Evolutionary conservation across 345 rosid genomes (phyloP).

Genomic region (Erysimum cheiranthoides): DNA sequence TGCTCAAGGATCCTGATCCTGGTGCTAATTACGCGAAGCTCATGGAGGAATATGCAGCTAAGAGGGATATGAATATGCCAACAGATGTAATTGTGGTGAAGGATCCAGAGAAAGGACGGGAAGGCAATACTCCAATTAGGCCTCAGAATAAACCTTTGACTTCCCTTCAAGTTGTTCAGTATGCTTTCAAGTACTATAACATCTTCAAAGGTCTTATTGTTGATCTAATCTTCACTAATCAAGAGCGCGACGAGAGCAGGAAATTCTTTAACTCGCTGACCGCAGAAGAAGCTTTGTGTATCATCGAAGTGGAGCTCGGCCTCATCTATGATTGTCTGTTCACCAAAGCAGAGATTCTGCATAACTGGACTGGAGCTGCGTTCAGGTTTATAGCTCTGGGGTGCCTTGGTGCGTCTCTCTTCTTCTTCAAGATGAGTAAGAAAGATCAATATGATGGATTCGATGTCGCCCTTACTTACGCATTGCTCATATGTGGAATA

Average conservation of each 20-base stretch:
- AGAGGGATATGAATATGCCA: slow-evolving; percentile 30
- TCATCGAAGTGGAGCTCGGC: slow-evolving; percentile 52
- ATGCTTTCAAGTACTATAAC: slow-evolving; percentile 43
- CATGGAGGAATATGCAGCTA: slow-evolving; percentile 42
- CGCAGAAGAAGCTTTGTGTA: slow-evolving; percentile 40
- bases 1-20: slow-evolving; percentile 37
- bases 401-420: slow-evolving; percentile 49
- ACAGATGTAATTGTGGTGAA: slow-evolving; percentile 29
- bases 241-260: slow-evolving; percentile 29
- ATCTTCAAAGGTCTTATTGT: slow-evolving; percentile 53
- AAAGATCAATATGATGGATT: slow-evolving; percentile 41
- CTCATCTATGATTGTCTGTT: slow-evolving; percentile 55
- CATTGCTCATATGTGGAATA: slow-evolving; percentile 61
- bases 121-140: slow-evolving; percentile 11
- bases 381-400: slow-evolving; percentile 46
- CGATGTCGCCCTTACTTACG: slow-evolving; percentile 63
- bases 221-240: slow-evolving; percentile 46
- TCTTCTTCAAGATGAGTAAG: slow-evolving; percentile 37
- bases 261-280: slow-evolving; percentile 9
- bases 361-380: slow-evolving; percentile 20
- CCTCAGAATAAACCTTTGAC: not conserved
- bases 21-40: slow-evolving; percentile 46
- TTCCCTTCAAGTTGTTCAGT: slow-evolving; percentile 38
- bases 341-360: slow-evolving; percentile 53
- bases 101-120: slow-evolving; percentile 36